Evolutionary conservation across 148 eudicot genomes (phyloP), one percentile per base, ranked within the genome.

Genomic region (Tetragonia tetragonoides): DNA sequence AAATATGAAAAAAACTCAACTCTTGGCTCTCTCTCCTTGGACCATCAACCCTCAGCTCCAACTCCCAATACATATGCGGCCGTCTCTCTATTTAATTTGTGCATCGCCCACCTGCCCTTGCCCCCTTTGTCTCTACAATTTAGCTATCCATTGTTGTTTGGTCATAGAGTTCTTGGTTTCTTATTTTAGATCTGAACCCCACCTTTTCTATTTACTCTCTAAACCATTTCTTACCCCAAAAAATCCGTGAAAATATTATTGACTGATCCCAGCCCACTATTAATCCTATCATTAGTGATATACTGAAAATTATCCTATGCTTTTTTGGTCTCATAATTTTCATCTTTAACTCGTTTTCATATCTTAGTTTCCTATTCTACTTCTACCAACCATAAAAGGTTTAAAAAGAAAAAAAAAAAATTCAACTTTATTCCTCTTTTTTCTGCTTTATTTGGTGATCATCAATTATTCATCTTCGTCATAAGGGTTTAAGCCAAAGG

Each of bases 221-320:
- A 46, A 6, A 44, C 56, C 78, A 54, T 21, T 75, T 28, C 12
- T 46, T 63, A 28, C 17, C 53, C 77, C 21, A 18, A 37, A 18
- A 73, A 57, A 40, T 56, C 77, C 54, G 51, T 42, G 38, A 7
- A 28, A 18, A 15, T 21, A 24, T 37, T 66, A 10, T 75, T 75
- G 70, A 75, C 78, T 39, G 69, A 54, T 76, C 61, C 73, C 44
- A n/a, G 57, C 37, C 57, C 73, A 9, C 63, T 49, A 7, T 38
- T 56, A 38, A 41, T 66, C 51, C 37, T 15, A 18, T 40, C 74
- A 24, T 54, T 57, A 67, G 40, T 8, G 6, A 20, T 53, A 53
- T 14, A 68, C 17, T 14, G 1, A 40, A 7, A 4, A 21, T 2
- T 24, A 65, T 56, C 6, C 14, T 44, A 10, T 70, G 68, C 77